Evolutionary conservation across 192 early-diverging fungal genomes (phyloP), one percentile per base, ranked within the genome.

Genomic region (Anaeromyces robustus): DNA sequence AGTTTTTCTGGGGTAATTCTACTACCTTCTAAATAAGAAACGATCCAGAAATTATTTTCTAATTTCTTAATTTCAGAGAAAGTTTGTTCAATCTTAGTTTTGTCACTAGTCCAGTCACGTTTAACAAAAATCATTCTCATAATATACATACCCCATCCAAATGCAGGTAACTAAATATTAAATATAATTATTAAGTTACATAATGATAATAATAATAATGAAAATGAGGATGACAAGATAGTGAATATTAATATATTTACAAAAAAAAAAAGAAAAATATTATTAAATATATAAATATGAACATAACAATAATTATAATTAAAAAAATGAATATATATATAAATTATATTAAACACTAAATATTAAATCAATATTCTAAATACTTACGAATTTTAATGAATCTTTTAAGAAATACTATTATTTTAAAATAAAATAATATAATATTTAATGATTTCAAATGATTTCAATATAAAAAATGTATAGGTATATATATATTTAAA

Each of bases 11-110:
- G 82, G 12, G 80, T 81, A 29, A 82, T 82, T 39, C 82, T 41
- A 59, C 79, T 82, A 26, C 82, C 82, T 77, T 82, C 82, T 29
- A 82, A 80, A 19, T 77, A 82, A 19, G 37, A 81, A 59, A 82
- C 29, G 11, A 82, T 79, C 82, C 82, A 82, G 22, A 29, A 29
- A 28, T 79, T 31, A 31, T 77, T 30, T 12, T 16, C 9, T 30
- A 77, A 68, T 22, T 26, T 28, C 14, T 81, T 82, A 29, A 82
- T 80, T 43, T n/a, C 29, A 29, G 30, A 3, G 37, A 82, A 82
- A 17, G 78, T 68, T 30, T 29, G 7, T n/a, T 82, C 79, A 26
- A 82, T 77, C 79, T 82, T 80, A 12, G 59, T 30, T 41, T 68
- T 29, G 43, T 82, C 82, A 29, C 30, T 31, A 17, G 79, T 77